These are phyloP conservation scores for Solanum hybrid DNA, from an alignment of 305 asterid genomes.

Conservation along the genomic window DNA sequence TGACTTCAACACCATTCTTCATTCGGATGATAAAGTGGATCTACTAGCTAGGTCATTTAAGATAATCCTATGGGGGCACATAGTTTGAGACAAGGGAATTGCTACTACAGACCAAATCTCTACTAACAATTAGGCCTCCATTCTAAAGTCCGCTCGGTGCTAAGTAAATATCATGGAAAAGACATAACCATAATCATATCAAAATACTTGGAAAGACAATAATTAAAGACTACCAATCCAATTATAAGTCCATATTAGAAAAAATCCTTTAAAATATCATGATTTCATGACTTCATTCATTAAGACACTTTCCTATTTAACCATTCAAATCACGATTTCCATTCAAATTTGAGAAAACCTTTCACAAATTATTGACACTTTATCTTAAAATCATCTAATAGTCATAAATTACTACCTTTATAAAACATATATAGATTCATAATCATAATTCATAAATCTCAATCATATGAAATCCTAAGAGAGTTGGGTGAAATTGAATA, in stretches of 20 bases:
- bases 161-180: background rate
- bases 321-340: background rate
- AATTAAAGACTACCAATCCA: background rate
- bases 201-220: background rate
- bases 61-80: background rate
- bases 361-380: background rate
- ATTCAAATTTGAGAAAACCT: background rate
- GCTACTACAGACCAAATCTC: background rate
- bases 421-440: background rate
- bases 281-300: background rate
- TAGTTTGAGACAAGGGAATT: background rate
- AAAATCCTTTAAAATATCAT: too few species aligned
- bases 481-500: background rate
- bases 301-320: background rate
- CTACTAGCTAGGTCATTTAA: background rate
- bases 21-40: background rate
- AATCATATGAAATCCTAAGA: background rate
- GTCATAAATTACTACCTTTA: background rate
- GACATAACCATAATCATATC: too few species aligned
- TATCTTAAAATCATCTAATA: background rate
- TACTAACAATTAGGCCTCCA: background rate
- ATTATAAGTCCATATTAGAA: too few species aligned
- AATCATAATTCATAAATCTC: too few species aligned
- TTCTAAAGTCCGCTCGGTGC: background rate
- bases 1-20: background rate